Evolutionary conservation across 805 yeast species (phyloP).

Genomic region (Hanseniaspora singularis): DNA sequence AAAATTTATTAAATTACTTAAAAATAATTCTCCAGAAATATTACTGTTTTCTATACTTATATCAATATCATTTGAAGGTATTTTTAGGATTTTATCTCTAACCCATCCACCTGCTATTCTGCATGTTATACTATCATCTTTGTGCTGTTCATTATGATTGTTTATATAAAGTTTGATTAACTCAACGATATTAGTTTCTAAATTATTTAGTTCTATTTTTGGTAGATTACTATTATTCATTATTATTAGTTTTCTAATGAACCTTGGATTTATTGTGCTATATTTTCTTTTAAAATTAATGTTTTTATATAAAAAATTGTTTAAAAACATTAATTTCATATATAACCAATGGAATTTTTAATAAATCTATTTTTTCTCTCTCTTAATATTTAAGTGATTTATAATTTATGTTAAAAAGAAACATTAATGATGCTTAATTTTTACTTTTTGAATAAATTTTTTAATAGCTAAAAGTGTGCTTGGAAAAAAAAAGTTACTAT

Average conservation of each 20-base stretch:
- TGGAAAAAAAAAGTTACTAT: too few species aligned
- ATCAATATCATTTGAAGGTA: slow-evolving; percentile 74
- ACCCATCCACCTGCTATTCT: slow-evolving; percentile 99
- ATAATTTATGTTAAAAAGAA: too few species aligned
- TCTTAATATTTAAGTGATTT: too few species aligned
- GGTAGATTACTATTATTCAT: slow-evolving; percentile 1
- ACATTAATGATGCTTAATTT: too few species aligned
- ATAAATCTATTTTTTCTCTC: too few species aligned
- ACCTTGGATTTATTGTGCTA: background rate
- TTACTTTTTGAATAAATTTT: too few species aligned
- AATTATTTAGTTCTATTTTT: background rate
- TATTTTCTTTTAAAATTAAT: background rate
- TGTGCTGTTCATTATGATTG: background rate
- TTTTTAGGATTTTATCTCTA: slow-evolving; percentile 78
- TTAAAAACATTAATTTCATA: too few species aligned
- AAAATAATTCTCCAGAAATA: slow-evolving; percentile 79
- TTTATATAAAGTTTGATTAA: slow-evolving; percentile 9
- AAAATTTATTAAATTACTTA: slow-evolving; percentile 26
- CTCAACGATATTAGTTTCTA: slow-evolving; percentile 19
- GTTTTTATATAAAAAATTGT: too few species aligned
- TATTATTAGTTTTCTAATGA: background rate
- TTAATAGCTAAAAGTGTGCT: too few species aligned
- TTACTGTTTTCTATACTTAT: slow-evolving; percentile 61
- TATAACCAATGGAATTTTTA: too few species aligned
- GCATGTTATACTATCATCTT: slow-evolving; percentile 34